A percentile compares a stretch with the other conserved stretches of the same genome.
These are phyloP conservation scores for Solanum bulbocastanum DNA, from an alignment of 257 asterid genomes.

Conservation along the genomic window DNA sequence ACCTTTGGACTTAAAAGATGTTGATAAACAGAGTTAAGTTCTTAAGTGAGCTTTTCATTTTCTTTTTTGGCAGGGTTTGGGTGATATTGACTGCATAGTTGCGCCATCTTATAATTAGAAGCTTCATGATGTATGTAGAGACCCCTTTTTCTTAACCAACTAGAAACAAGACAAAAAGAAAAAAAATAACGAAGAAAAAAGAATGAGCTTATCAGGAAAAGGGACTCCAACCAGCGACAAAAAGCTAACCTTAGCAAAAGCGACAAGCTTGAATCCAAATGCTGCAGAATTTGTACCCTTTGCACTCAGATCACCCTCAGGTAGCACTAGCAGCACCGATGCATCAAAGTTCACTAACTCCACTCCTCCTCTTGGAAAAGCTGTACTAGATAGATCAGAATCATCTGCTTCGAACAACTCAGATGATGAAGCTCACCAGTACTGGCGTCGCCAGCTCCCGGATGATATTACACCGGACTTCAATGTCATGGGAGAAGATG, in stretches of 20 bases:
- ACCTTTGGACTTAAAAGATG: neutral
- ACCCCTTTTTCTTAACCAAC: neutral
- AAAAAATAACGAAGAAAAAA: constrained; percentile 1
- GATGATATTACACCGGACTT: constrained; percentile 90
- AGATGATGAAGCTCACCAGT: constrained; percentile 82
- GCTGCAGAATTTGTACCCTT: constrained; percentile 87
- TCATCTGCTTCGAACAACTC: constrained; percentile 67
- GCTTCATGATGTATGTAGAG: constrained; percentile 11
- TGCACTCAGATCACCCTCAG: constrained; percentile 50
- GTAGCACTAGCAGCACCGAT: constrained; percentile 23
- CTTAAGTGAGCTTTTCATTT: neutral
- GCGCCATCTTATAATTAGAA: constrained; percentile 3
- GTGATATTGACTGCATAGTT: constrained; percentile 25
- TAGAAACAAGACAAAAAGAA: neutral
- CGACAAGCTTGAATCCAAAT: constrained; percentile 65
- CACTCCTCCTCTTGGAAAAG: constrained; percentile 43
- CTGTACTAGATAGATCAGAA: constrained; percentile 52
- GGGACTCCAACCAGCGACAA: constrained; percentile 55
- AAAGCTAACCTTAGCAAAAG: constrained; percentile 39
- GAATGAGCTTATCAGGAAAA: constrained; percentile 60
- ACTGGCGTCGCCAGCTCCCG: constrained; percentile 82
- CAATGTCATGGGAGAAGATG: constrained; percentile 53
- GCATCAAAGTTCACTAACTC: constrained; percentile 28
- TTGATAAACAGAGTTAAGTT: neutral
- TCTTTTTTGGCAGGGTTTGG: constrained; percentile 54